phyloP scores from a whole-genome alignment of 2,329 filamentous ascomycete species.

The Ampelomyces quisqualis region DNA sequence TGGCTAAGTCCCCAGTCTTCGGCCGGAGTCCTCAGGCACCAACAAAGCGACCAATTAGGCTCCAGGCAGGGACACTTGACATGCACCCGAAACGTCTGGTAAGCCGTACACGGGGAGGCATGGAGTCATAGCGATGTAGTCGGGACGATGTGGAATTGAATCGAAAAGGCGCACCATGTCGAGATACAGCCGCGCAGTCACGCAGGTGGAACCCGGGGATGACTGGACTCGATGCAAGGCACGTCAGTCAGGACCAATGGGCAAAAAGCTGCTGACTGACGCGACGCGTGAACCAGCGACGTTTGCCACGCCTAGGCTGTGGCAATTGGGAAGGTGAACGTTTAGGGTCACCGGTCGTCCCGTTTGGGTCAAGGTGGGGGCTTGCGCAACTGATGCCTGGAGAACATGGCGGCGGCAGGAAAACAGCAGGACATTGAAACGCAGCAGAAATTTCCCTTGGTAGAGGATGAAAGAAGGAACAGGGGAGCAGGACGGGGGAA shows the following conservation, averaged over 20 bases:
- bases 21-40: conserved; percentile 28
- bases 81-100: conserved; percentile 3
- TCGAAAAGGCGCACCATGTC: conserved; percentile 17
- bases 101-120: conserved; percentile 9
- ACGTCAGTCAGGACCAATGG: conserved; percentile 25
- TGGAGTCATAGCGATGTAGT: conserved; percentile 27
- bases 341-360: conserved; percentile 25
- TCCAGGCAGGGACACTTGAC: conserved; percentile 24
- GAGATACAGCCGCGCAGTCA: conserved; percentile 17
- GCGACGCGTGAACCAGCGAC: conserved; percentile 19
- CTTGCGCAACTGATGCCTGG: conserved; percentile 17
- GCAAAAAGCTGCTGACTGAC: conserved; percentile 5
- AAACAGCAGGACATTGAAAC: conserved; percentile 2
- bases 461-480: conserved; percentile 1
- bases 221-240: conserved; percentile 29
- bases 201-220: conserved; percentile 8
- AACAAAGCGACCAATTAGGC: conserved; percentile 17
- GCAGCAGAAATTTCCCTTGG: conserved; percentile 1
- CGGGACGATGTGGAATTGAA: conserved; percentile 6
- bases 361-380: conserved; percentile 24
- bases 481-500: neutral
- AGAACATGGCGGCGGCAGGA: conserved; percentile 5
- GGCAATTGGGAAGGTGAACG: conserved; percentile 20
- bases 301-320: conserved; percentile 23
- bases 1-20: conserved; percentile 30